phyloP scores from a whole-genome alignment of 2,329 filamentous ascomycete species.

The Diaporthe vexans region DNA sequence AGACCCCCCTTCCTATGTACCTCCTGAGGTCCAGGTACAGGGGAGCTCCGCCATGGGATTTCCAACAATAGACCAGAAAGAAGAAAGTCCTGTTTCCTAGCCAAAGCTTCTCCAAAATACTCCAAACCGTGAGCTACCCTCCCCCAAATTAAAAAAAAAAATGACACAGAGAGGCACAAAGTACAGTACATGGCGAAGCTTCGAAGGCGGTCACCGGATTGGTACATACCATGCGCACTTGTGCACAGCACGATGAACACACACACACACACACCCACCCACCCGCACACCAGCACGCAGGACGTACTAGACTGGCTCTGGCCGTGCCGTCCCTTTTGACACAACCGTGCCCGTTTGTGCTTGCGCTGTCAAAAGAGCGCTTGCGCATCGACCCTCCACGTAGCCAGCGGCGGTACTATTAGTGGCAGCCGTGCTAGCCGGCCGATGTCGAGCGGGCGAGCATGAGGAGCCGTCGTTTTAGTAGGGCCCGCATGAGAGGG shows the following conservation, averaged over 20 bases:
- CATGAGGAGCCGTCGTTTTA: slow-evolving; percentile 20
- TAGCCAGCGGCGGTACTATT: background rate
- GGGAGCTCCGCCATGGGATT: slow-evolving; percentile 13
- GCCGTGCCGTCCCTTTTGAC: slow-evolving; percentile 15
- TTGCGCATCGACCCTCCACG: background rate
- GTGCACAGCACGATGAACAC: background rate
- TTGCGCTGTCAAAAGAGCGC: background rate
- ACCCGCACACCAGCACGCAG: background rate
- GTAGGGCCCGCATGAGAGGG: slow-evolving; percentile 7
- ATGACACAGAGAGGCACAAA: background rate
- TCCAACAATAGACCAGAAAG: slow-evolving; percentile 32
- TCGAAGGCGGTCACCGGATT: background rate
- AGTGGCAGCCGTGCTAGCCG: background rate
- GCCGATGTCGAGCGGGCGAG: background rate
- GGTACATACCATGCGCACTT: slow-evolving; percentile 1
- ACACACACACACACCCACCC: background rate
- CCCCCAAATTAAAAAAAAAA: background rate
- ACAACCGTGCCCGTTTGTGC: slow-evolving; percentile 9
- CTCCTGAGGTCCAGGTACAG: slow-evolving; percentile 3
- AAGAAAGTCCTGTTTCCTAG: slow-evolving; percentile 1
- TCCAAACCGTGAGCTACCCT: background rate
- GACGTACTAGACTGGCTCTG: slow-evolving; percentile 6
- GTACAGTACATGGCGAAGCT: slow-evolving; percentile 10
- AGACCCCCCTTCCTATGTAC: slow-evolving; percentile 31
- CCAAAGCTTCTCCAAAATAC: slow-evolving; percentile 28